Evolutionary conservation across 495 filamentous ascomycete genomes (phyloP).

Genomic region (Sporormia fimetaria): DNA sequence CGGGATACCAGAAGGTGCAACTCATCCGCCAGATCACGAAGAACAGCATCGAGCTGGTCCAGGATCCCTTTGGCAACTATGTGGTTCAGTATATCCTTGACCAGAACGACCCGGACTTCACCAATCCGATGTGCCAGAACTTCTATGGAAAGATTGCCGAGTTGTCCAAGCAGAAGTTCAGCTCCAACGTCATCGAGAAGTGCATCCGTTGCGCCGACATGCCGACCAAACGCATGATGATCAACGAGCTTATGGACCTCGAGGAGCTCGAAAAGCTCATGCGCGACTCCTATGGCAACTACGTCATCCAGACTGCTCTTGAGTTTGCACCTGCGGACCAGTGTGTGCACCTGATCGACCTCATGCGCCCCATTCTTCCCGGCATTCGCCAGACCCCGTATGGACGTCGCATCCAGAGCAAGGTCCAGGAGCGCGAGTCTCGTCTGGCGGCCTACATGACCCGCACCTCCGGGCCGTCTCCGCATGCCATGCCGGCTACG

Average conservation of each 20-base stretch:
- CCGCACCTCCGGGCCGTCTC: slow-evolving; percentile 17
- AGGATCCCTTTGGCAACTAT: slow-evolving; percentile 97
- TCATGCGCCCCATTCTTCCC: slow-evolving; percentile 71
- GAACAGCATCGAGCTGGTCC: slow-evolving; percentile 70
- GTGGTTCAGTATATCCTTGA: slow-evolving; percentile 98
- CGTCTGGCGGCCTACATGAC: slow-evolving; percentile 18
- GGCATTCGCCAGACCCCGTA: slow-evolving; percentile 79
- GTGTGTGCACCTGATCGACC: slow-evolving; percentile 50
- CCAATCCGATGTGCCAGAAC: slow-evolving; percentile 65
- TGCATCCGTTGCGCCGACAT: slow-evolving; percentile 71
- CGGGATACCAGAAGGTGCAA: slow-evolving; percentile 74
- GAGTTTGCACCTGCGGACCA: slow-evolving; percentile 20
- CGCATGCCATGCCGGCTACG: slow-evolving; percentile 16
- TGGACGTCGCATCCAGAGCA: slow-evolving; percentile 80
- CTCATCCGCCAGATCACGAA: slow-evolving; percentile 75
- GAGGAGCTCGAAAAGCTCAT: slow-evolving; percentile 75
- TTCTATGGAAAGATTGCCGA: slow-evolving; percentile 63
- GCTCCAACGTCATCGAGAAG: slow-evolving; percentile 97
- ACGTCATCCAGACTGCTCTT: slow-evolving; percentile 85
- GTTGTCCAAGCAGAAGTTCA: slow-evolving; percentile 95
- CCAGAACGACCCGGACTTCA: slow-evolving; percentile 69
- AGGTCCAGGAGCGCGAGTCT: slow-evolving; percentile 46
- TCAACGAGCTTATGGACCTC: slow-evolving; percentile 66
- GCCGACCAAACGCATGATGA: slow-evolving; percentile 61
- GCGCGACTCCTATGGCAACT: slow-evolving; percentile 88